phyloP scores from a whole-genome alignment of 805 yeast genomes.

The Citeromyces matritensis region DNA sequence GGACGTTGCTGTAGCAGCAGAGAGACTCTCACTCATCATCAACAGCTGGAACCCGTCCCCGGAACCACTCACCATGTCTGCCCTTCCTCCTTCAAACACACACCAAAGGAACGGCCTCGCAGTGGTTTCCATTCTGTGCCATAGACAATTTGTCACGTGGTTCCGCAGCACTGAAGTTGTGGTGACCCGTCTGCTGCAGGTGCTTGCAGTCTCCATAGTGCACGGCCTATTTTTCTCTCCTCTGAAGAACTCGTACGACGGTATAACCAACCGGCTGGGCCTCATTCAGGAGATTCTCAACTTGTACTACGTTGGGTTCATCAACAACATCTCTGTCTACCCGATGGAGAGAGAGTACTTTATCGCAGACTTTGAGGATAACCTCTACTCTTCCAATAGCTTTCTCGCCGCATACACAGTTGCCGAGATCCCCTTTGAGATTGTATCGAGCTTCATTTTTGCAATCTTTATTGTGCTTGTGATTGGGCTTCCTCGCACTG shows the following conservation, averaged over 20 bases:
- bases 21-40: slow-evolving; percentile 18
- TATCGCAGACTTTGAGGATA: slow-evolving; percentile 54
- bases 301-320: slow-evolving; percentile 53
- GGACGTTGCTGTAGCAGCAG: slow-evolving; percentile 8
- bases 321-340: slow-evolving; percentile 52
- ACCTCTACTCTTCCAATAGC: slow-evolving; percentile 43
- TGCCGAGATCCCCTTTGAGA: slow-evolving; percentile 44
- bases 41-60: slow-evolving; percentile 16
- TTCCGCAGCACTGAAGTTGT: slow-evolving; percentile 32
- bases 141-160: slow-evolving; percentile 18
- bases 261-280: slow-evolving; percentile 50
- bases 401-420: slow-evolving; percentile 39
- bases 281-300: slow-evolving; percentile 42
- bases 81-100: not conserved
- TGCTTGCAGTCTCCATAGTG: slow-evolving; percentile 38
- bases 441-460: slow-evolving; percentile 37
- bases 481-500: slow-evolving; percentile 51
- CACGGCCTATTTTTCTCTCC: slow-evolving; percentile 52
- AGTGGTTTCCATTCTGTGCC: slow-evolving; percentile 11
- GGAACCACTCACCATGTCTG: slow-evolving; percentile 12
- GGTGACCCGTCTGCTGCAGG: slow-evolving; percentile 42
- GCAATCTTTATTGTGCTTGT: slow-evolving; percentile 42
- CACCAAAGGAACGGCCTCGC: slow-evolving; percentile 5
- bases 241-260: slow-evolving; percentile 19
- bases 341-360: slow-evolving; percentile 54